These are phyloP conservation scores for Lichina pygmaea DNA, from an alignment of 495 filamentous ascomycete genomes.

Conservation along the genomic window DNA sequence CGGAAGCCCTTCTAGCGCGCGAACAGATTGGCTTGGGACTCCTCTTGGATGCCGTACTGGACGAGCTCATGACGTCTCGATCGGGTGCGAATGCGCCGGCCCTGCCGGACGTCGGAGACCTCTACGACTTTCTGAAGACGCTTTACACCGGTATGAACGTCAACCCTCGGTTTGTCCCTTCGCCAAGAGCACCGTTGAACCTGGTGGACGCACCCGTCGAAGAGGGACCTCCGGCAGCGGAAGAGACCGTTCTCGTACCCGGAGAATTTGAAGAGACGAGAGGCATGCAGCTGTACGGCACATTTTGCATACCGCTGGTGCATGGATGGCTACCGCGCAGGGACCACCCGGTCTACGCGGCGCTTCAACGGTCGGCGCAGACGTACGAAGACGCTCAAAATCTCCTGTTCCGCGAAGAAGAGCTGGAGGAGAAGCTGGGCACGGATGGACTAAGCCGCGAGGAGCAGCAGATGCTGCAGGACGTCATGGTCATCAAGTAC, in stretches of 20 bases:
- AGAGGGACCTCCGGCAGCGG: conserved; percentile 15
- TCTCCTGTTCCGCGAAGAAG: conserved; percentile 64
- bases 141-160: conserved; percentile 97
- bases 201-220: conserved; percentile 15
- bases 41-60: conserved; percentile 65
- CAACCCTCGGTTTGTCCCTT: conserved; percentile 57
- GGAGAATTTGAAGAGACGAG: conserved; percentile 60
- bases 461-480: conserved; percentile 44
- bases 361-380: conserved; percentile 42
- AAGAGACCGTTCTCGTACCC: conserved; percentile 11
- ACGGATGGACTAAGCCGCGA: conserved; percentile 20
- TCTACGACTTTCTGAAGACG: conserved; percentile 66
- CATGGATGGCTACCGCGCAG: conserved; percentile 70
- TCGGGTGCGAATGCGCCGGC: conserved; percentile 19
- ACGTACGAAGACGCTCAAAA: conserved; percentile 83
- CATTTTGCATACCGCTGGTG: conserved; percentile 68
- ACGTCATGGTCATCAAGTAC: conserved; percentile 54
- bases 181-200: conserved; percentile 13
- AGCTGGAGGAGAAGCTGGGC: conserved; percentile 54
- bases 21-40: conserved; percentile 74
- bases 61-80: conserved; percentile 59
- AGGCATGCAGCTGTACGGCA: conserved; percentile 67
- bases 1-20: conserved; percentile 44
- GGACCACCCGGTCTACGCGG: conserved; percentile 30
- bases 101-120: conserved; percentile 64